phyloP scores from a whole-genome alignment of 768 basidiomycete species.

The Scleroderma citrinum region DNA sequence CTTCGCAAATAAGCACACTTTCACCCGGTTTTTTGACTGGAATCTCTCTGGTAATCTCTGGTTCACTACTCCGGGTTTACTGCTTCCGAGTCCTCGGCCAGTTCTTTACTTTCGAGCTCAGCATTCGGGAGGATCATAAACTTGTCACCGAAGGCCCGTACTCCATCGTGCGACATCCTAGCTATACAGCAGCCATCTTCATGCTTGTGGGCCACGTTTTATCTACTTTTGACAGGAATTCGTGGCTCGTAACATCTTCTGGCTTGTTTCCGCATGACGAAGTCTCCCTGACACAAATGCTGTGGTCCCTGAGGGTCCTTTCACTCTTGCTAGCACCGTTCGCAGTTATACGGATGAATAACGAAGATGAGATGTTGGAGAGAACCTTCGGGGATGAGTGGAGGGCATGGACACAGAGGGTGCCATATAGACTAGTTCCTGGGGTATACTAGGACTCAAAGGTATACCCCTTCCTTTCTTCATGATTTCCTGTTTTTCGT shows the following conservation, averaged over 20 bases:
- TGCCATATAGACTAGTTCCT: neutral
- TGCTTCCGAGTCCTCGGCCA: slow-evolving; percentile 14
- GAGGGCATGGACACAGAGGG: neutral
- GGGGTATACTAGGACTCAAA: neutral
- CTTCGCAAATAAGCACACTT: too few species aligned
- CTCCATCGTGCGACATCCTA: slow-evolving; percentile 17
- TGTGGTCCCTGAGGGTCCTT: neutral
- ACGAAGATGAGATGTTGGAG: neutral
- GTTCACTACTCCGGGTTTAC: slow-evolving; percentile 8
- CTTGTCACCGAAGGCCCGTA: slow-evolving; percentile 16
- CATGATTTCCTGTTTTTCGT: too few species aligned
- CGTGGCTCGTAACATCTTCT: neutral
- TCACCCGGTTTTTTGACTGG: slow-evolving; percentile 13
- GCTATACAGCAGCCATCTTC: slow-evolving; percentile 11
- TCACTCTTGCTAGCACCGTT: neutral
- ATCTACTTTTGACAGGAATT: neutral
- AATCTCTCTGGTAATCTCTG: neutral
- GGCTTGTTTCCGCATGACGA: neutral
- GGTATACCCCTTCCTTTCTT: neutral
- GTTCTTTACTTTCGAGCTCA: slow-evolving; percentile 14
- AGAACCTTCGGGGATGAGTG: neutral
- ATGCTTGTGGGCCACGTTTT: neutral
- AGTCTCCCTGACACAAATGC: neutral
- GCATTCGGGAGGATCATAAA: slow-evolving; percentile 11
- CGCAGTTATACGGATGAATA: neutral